Evolutionary conservation across 768 basidiomycete genomes (phyloP), one percentile per base, ranked within the genome.

Genomic region (Lactarius evosmus): DNA sequence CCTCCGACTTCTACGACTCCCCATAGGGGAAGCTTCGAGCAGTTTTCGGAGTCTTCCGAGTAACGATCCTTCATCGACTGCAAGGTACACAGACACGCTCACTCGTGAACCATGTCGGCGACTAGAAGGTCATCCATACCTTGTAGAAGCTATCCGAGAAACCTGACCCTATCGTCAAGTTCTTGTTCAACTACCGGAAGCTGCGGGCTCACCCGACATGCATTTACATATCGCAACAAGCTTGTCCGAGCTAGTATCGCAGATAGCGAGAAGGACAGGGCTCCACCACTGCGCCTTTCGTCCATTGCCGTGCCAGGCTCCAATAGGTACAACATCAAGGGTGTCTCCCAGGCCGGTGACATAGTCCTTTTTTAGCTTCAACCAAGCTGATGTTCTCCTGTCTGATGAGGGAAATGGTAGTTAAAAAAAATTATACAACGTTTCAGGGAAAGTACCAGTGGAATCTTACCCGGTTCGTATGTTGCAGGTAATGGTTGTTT

Each of bases 281-380:
- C 88, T 91, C 91, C 92, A 97, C 95, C 94, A 96, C 53, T 84
- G 82, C 17, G 86, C 87, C 76, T 96, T 97, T 38, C 93, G 78
- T 34, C 95, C 95, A 71, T 87, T 89, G 53, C 93, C 94, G 76
- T 93, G 85, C 91, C 92, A 95, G 50, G 91, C 94, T 54, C 85
- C 88, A 58, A 89, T 77, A 32, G 89, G 88, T 33, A 89, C 82
- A 60, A 88, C 75, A 71, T 89, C 89, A 32, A 85, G 82, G 67
- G 84, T 83, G 72, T 93, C 90, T n/a, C 88, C 88, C 40, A 92
- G 74, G 3, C 87, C 87, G 30, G 82, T 81, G 25, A 95, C 86
- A 72, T 95, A 97, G 72, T 96, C 95, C 71, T 92, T 94, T 76
- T 97, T 97, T 50, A 96, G 79, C 73, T 95, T 95, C 61, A 95